These are phyloP conservation scores for Aspergillus vadensis DNA, from an alignment of 2,329 filamentous ascomycete species.

Conservation along the genomic window DNA sequence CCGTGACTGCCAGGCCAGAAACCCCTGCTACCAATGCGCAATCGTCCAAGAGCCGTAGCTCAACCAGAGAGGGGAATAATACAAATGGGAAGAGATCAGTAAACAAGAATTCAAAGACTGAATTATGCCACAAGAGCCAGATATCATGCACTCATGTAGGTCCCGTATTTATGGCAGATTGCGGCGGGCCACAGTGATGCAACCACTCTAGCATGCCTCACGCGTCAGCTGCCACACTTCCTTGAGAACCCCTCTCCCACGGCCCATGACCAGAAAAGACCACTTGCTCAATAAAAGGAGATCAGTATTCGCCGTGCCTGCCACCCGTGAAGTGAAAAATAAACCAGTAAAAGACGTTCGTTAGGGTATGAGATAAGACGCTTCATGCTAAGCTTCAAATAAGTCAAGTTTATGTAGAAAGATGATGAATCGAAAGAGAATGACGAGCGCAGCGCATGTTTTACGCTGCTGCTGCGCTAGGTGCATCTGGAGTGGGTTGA, in stretches of 20 bases:
- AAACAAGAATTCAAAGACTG: not conserved
- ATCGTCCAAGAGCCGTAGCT: not conserved
- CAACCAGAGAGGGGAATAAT: conserved; percentile 13
- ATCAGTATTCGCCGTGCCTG: conserved; percentile 26
- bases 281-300: conserved; percentile 17
- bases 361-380: conserved; percentile 30
- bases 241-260: conserved; percentile 9
- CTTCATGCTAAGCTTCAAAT: conserved; percentile 35
- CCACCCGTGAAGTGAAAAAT: conserved; percentile 30
- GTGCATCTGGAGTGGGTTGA: conserved; percentile 20
- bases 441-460: conserved; percentile 1
- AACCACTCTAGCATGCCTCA: not conserved
- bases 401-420: conserved; percentile 15
- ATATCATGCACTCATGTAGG: conserved; percentile 5
- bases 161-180: not conserved
- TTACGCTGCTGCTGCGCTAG: conserved; percentile 20
- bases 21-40: conserved; percentile 9
- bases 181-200: not conserved
- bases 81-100: conserved; percentile 1
- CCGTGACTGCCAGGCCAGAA: conserved; percentile 11
- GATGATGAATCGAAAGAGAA: conserved; percentile 4
- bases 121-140: conserved; percentile 12
- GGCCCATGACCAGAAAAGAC: conserved; percentile 18
- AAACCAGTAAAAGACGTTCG: conserved; percentile 23
- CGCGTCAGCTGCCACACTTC: conserved; percentile 4